A percentile compares a stretch with the other conserved stretches of the same genome.
Conservation (phyloP, 768 basidiomycete genomes). For the Phylloporus sp. region DNA sequence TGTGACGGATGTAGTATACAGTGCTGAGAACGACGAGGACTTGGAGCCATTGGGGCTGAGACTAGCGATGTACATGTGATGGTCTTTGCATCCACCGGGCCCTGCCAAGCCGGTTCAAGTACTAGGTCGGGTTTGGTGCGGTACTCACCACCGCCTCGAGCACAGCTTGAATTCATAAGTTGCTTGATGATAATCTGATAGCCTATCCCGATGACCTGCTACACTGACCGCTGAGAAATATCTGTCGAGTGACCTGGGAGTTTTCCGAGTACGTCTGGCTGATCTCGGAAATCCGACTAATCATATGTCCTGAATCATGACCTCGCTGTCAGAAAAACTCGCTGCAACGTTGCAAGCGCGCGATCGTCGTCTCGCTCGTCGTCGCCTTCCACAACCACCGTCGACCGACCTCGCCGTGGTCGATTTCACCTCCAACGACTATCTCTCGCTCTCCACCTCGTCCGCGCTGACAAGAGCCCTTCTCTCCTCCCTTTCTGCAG, state of each 20-base stretch:
- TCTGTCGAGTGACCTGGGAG: no score
- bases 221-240: no score
- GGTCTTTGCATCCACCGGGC: no score
- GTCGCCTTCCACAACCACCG: conserved; percentile 56
- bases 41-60: conserved; percentile 13
- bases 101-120: no score
- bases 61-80: conserved; percentile 17
- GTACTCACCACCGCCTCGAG: not conserved
- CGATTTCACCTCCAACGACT: conserved; percentile 91
- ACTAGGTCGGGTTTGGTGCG: no score
- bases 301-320: no score
- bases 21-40: conserved; percentile 14
- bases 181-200: no score
- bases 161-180: no score
- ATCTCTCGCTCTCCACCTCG: conserved; percentile 74
- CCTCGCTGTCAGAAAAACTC: conserved; percentile 38
- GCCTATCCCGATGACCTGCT: no score
- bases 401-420: conserved; percentile 31
- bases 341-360: conserved; percentile 56
- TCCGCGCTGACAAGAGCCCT: conserved; percentile 51
- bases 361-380: conserved; percentile 60
- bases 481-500: conserved; percentile 44
- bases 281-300: no score
- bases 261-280: not conserved
- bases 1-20: conserved; percentile 1